Evolutionary conservation across 495 filamentous ascomycete species (phyloP).

Genomic region (Penicillium alfredii): DNA sequence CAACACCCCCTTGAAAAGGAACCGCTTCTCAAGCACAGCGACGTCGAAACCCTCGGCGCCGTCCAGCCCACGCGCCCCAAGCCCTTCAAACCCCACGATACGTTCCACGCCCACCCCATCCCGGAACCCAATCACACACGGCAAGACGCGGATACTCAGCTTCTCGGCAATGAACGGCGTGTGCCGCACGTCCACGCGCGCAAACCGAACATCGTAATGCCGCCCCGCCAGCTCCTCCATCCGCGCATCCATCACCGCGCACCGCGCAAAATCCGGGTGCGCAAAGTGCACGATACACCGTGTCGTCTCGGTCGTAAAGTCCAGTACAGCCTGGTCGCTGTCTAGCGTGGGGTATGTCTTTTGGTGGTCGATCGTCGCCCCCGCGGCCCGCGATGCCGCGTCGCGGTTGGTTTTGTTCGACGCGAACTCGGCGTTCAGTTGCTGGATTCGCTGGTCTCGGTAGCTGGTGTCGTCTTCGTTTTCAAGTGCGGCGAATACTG

Average conservation of each 20-base stretch:
- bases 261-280: slow-evolving; percentile 68
- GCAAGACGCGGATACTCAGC: slow-evolving; percentile 62
- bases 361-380: slow-evolving; percentile 26
- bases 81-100: slow-evolving; percentile 69
- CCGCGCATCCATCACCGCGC: slow-evolving; percentile 62
- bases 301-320: slow-evolving; percentile 60
- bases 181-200: slow-evolving; percentile 64
- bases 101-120: slow-evolving; percentile 62
- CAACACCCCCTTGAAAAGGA: slow-evolving; percentile 55
- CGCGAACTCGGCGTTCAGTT: slow-evolving; percentile 59
- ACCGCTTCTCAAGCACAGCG: slow-evolving; percentile 55
- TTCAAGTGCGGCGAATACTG: slow-evolving; percentile 65
- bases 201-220: slow-evolving; percentile 65
- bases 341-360: slow-evolving; percentile 53
- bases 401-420: slow-evolving; percentile 35
- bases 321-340: slow-evolving; percentile 61
- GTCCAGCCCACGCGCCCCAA: slow-evolving; percentile 51
- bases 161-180: slow-evolving; percentile 69
- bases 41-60: slow-evolving; percentile 57
- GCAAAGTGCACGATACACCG: slow-evolving; percentile 69
- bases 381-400: slow-evolving; percentile 18
- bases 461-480: slow-evolving; percentile 56
- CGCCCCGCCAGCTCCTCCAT: slow-evolving; percentile 53
- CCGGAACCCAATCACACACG: slow-evolving; percentile 69
- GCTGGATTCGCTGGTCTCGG: slow-evolving; percentile 64